Conservation (phyloP, 371 early-diverging fungal species). For the Rhizomucor miehei region DNA sequence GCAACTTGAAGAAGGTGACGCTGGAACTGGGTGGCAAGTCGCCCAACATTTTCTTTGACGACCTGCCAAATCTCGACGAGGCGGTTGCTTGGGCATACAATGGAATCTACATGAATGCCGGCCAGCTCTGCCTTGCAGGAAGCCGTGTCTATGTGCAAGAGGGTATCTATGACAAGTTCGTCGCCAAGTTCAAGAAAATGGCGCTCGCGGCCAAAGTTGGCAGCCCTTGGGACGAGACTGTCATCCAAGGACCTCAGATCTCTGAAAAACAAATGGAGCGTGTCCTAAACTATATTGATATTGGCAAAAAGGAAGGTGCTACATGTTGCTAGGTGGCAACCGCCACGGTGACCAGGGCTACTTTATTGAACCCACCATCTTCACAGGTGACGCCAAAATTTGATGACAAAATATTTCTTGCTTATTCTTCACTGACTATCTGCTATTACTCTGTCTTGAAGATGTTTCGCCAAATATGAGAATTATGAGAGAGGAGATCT, state of each 20-base stretch:
- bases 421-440: background rate
- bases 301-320: constrained; percentile 50
- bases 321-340: constrained; percentile 46
- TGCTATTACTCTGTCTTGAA: background rate
- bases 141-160: constrained; percentile 87
- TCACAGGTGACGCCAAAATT: constrained; percentile 23
- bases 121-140: constrained; percentile 83
- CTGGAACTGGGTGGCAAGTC: constrained; percentile 88
- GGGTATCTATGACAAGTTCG: constrained; percentile 73
- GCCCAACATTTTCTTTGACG: constrained; percentile 88
- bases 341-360: constrained; percentile 49
- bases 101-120: constrained; percentile 79
- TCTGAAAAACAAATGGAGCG: constrained; percentile 75
- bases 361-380: constrained; percentile 52
- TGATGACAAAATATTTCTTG: background rate
- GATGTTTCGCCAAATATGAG: constrained; percentile 51
- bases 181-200: constrained; percentile 58
- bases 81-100: constrained; percentile 71
- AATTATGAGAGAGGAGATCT: constrained; percentile 75
- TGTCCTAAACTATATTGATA: constrained; percentile 54
- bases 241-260: constrained; percentile 76
- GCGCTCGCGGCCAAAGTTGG: constrained; percentile 58
- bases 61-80: constrained; percentile 71
- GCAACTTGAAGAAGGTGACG: constrained; percentile 77
- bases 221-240: constrained; percentile 49